Evolutionary conservation across 208 protist species (phyloP), one percentile per base, ranked within the genome.

Genomic region (Acanthamoeba triangularis): DNA sequence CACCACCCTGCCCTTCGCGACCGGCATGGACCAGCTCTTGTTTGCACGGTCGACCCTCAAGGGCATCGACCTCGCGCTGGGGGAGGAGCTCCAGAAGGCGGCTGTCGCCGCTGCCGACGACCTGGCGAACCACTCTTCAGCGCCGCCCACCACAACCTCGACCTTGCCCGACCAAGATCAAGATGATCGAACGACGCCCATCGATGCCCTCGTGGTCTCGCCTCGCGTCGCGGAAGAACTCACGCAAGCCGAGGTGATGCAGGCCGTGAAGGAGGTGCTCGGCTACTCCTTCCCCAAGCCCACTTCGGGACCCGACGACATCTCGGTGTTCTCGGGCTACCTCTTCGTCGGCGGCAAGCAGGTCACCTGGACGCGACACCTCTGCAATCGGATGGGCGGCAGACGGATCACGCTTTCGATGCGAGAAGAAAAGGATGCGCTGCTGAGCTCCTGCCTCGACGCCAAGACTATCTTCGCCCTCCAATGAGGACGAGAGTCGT

Each of bases 311-410:
- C 33, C n/a, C 7, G 69, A 78, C 16, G 69, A 35, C 65, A 72
- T 44, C 69, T 78, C 69, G 14, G n/a, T 78, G 37, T 78, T 78
- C 69, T 78, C 69, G 30, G 69, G 69, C 69, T 78, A 47, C 69
- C 44, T 78, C 69, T 78, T 44, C 69, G 69, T 78, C 69, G 37
- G 37, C 37, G 69, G 69, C 20, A 44, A 44, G 30, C 69, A 78
- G 30, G 8, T 78, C 23, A 41, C 69, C n/a, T 78, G 69, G 69
- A 41, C 69, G 30, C 69, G 69, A 78, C n/a, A 78, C 69, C 14
- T 65, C 59, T 65, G 59, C 59, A 65, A 65, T 18, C 59, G 59
- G 20, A n/a, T 65, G 30, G 69, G 37, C 69, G 69, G 69, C 69
- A 78, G 69, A 1, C n/a, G 69, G 2, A 78, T 78, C 37, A 44